Conservation (phyloP, 805 yeast species). For the Saccharomyces kudriavzevii region DNA sequence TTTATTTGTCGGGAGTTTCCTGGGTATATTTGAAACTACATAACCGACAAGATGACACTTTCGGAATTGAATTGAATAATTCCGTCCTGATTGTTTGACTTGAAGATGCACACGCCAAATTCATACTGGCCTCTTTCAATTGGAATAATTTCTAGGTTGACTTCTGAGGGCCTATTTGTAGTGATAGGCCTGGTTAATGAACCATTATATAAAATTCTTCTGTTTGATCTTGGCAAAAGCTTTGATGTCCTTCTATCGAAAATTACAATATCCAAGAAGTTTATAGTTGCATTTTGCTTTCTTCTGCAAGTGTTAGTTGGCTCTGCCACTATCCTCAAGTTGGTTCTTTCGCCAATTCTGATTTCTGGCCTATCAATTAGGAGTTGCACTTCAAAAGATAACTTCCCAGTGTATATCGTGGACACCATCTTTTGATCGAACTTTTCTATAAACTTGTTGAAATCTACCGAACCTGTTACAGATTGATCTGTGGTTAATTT, state of each 20-base stretch:
- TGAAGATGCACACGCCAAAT: conserved; percentile 45
- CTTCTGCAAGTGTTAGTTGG: conserved; percentile 4
- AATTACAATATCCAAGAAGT: conserved; percentile 11
- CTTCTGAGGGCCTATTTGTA: conserved; percentile 37
- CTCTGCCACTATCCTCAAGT: conserved; percentile 7
- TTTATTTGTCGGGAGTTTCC: too few relatives aligned
- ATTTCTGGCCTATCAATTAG: conserved; percentile 5
- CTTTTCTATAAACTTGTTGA: conserved; percentile 22
- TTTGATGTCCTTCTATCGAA: conserved; percentile 21
- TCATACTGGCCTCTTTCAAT: conserved; percentile 75
- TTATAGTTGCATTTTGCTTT: neutral
- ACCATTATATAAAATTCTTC: conserved; percentile 65
- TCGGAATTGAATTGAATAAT: conserved; percentile 11
- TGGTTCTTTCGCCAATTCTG: conserved; percentile 10
- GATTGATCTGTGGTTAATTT: conserved; percentile 9
- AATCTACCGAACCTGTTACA: conserved; percentile 17
- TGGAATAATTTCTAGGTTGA: conserved; percentile 44
- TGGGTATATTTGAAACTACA: neutral
- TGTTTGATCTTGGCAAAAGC: conserved; percentile 33
- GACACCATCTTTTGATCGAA: conserved; percentile 20
- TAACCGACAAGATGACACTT: conserved; percentile 8
- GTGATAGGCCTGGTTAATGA: conserved; percentile 42
- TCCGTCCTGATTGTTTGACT: conserved; percentile 2
- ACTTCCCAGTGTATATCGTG: conserved; percentile 17
- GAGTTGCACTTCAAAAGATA: conserved; percentile 13